phyloP scores from a whole-genome alignment of 2,329 filamentous ascomycete genomes.

The Spiromastix sp. region DNA sequence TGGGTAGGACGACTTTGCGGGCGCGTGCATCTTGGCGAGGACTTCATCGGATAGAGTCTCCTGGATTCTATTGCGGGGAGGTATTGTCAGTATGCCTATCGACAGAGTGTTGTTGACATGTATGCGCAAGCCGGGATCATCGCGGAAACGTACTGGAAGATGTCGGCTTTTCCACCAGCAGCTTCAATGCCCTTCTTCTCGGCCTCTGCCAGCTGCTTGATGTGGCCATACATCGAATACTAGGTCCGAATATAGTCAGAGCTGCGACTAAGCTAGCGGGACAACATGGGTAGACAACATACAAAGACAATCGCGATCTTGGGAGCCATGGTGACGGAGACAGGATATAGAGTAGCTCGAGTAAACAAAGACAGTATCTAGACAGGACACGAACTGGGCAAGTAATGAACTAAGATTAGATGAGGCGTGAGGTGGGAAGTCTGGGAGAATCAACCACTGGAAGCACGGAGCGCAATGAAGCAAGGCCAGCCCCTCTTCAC shows the following conservation, averaged over 20 bases:
- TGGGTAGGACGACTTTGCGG: conserved; percentile 59
- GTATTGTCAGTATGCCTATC: neutral
- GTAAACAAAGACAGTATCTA: too few species aligned
- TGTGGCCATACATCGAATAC: conserved; percentile 95
- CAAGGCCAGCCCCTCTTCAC: too few species aligned
- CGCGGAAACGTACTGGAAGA: conserved; percentile 63
- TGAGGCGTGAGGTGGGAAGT: too few species aligned
- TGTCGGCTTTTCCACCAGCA: conserved; percentile 68
- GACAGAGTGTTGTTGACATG: neutral
- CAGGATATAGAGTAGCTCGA: too few species aligned
- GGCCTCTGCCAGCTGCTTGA: conserved; percentile 71
- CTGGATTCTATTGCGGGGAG: conserved; percentile 45
- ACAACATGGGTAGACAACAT: conserved; percentile 31
- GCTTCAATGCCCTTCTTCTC: conserved; percentile 85
- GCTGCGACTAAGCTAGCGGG: conserved; percentile 3
- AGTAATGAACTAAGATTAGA: too few species aligned
- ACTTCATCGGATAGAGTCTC: conserved; percentile 84
- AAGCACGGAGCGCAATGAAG: too few species aligned
- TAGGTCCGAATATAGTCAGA: conserved; percentile 25
- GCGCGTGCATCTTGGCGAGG: conserved; percentile 82
- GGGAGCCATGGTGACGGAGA: conserved; percentile 60
- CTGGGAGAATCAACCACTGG: too few species aligned
- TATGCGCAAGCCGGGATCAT: neutral
- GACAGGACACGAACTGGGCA: too few species aligned
- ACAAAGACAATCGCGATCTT: conserved; percentile 88